A percentile compares a stretch with the other conserved stretches of the same genome.
These are phyloP conservation scores for Multifurca ochricompacta DNA, from an alignment of 768 basidiomycete genomes.

Conservation along the genomic window DNA sequence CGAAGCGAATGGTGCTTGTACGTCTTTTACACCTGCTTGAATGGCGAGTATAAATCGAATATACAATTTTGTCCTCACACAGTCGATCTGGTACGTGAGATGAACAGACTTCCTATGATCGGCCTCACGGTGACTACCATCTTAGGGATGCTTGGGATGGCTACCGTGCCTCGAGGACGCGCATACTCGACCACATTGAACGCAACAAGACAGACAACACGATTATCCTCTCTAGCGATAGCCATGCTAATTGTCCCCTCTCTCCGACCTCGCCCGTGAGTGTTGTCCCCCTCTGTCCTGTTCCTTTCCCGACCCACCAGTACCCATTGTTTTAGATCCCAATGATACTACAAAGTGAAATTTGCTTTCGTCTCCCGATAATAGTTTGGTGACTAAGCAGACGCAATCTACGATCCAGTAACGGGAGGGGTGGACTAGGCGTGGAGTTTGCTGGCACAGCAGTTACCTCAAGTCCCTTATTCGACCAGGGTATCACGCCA, in stretches of 20 bases:
- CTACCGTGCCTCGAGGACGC: slow-evolving; percentile 46
- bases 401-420: slow-evolving; percentile 37
- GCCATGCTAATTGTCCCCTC: slow-evolving; percentile 43
- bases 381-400: neutral
- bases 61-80: slow-evolving; percentile 24
- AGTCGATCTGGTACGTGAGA: slow-evolving; percentile 3
- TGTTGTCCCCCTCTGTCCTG: too few relatives aligned
- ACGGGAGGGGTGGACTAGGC: slow-evolving; percentile 45
- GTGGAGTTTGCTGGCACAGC: slow-evolving; percentile 59
- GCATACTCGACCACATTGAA: slow-evolving; percentile 45
- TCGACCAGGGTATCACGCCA: slow-evolving; percentile 36
- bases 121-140: neutral
- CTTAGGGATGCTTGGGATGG: slow-evolving; percentile 51
- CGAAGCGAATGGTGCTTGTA: slow-evolving; percentile 32
- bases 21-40: slow-evolving; percentile 21
- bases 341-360: slow-evolving; percentile 40
- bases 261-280: neutral
- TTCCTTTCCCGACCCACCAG: neutral
- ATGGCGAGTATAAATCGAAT: slow-evolving; percentile 3
- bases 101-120: neutral
- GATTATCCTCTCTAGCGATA: slow-evolving; percentile 53
- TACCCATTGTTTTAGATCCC: slow-evolving; percentile 29
- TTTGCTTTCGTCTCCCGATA: neutral
- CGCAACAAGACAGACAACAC: slow-evolving; percentile 45
- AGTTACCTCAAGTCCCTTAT: slow-evolving; percentile 44